Conservation (phyloP, 2,329 filamentous ascomycete species). For the Sporothrix pseudoabietina region DNA sequence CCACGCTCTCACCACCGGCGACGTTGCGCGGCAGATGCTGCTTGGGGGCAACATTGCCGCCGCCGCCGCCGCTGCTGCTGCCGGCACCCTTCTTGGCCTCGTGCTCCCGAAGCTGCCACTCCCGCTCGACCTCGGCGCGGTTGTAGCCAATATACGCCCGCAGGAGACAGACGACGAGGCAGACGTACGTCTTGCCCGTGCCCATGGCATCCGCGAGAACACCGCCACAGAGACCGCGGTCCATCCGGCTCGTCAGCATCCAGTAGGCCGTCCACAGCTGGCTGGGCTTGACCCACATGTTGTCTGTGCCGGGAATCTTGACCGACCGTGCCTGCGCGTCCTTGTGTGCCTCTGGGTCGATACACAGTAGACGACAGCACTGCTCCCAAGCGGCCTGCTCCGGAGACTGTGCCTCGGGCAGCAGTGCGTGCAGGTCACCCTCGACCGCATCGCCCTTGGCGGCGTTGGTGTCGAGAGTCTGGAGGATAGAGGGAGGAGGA, state of each 20-base stretch:
- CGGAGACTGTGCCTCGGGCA: constrained; percentile 33
- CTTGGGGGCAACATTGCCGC: constrained; percentile 30
- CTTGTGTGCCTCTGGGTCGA: constrained; percentile 33
- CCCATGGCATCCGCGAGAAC: constrained; percentile 37
- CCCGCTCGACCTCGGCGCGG: constrained; percentile 36
- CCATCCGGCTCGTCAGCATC: constrained; percentile 35
- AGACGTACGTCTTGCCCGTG: constrained; percentile 37
- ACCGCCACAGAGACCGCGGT: constrained; percentile 34
- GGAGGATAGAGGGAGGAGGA: constrained; percentile 28
- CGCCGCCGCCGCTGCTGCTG: constrained; percentile 28
- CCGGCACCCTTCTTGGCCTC: constrained; percentile 31
- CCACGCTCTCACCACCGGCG: not conserved
- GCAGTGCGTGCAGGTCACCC: constrained; percentile 35
- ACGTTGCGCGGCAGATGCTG: constrained; percentile 30
- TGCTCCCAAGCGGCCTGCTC: constrained; percentile 31
- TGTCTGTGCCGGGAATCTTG: constrained; percentile 34
- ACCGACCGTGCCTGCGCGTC: constrained; percentile 33
- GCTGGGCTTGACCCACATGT: constrained; percentile 35
- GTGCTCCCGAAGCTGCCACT: constrained; percentile 34
- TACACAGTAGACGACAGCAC: constrained; percentile 35
- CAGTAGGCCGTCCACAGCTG: constrained; percentile 37
- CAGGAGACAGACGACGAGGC: constrained; percentile 33
- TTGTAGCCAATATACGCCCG: constrained; percentile 35
- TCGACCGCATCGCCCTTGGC: constrained; percentile 35
- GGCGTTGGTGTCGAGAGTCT: constrained; percentile 35